Conservation (phyloP, 2,329 filamentous ascomycete species). For the Trichoderma sp. region DNA sequence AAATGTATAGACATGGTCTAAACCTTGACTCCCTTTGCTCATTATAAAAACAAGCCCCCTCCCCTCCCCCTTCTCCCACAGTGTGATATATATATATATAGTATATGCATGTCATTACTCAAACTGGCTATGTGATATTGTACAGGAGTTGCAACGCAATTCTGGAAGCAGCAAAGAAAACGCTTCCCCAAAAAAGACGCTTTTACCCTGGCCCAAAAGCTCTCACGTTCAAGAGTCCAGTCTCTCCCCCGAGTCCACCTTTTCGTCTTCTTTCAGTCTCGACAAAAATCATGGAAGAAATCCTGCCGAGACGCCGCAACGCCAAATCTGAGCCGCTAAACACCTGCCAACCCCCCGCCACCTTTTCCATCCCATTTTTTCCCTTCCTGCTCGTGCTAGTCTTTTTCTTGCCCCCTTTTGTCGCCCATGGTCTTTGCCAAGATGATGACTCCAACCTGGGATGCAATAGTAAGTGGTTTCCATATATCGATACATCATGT, state of each 20-base stretch:
- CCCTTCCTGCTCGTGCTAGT: conserved; percentile 24
- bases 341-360: conserved; percentile 25
- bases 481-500: neutral
- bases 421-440: neutral
- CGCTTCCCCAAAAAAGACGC: conserved; percentile 1
- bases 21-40: conserved; percentile 32
- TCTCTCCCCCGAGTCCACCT: neutral
- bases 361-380: neutral
- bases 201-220: conserved; percentile 8
- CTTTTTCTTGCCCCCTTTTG: conserved; percentile 20
- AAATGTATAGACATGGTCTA: conserved; percentile 38
- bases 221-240: neutral
- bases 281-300: conserved; percentile 23
- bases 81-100: neutral
- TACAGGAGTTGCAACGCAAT: conserved; percentile 18
- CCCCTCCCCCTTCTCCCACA: neutral
- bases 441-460: neutral
- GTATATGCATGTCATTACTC: conserved; percentile 15
- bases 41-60: neutral
- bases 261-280: conserved; percentile 20
- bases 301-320: conserved; percentile 34
- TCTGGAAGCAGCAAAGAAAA: conserved; percentile 9
- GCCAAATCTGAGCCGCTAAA: conserved; percentile 30
- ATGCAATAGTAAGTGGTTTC: neutral
- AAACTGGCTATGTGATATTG: conserved; percentile 22